Evolutionary conservation across 441 rosid species (phyloP), one percentile per base, ranked within the genome.

Genomic region (Brassica balearica): DNA sequence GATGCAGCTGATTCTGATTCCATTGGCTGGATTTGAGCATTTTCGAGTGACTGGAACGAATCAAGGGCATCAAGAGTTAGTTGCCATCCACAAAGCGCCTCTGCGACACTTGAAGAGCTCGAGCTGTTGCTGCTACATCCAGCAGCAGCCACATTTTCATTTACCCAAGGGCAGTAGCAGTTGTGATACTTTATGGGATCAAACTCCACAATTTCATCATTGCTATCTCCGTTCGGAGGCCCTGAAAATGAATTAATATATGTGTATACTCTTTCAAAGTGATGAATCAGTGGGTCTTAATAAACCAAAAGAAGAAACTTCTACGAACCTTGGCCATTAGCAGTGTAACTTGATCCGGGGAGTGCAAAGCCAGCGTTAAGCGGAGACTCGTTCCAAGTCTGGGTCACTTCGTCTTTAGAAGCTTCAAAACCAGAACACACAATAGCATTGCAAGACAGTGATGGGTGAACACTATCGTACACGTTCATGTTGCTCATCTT

Each of bases 1-100:
- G 99, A 96, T 79, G 98, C 98, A 38, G 98, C 98, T 17, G 98
- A 91, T 77, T 96, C 99, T 19, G 99, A 94, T 76, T 88, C 96
- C 64, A 86, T 86, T 12, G 89, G 86, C 84, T 91, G 99, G 64
- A 84, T 85, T 75, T 92, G 94, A 78, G 85, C 78, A 73, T 87
- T 79, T 15, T 92, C 98, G 20, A 81, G 82, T 0, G 92, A 83
- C 58, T 86, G 91, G 64, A 92, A 79, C 34, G 91, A 87, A 88
- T 95, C 98, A 72, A 96, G 81, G 55, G 98, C 98, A 87, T 94
- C 98, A 80, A 96, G 82, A 12, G 98, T 96, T 82, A 94, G 85
- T 78, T 96, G 95, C 98, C 98, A 96, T 10, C 99, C 99, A 82
- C 96, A 92, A 65, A 89, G 85, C 12, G 92, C 96, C 66, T 84